These are phyloP conservation scores for Daldinia concentrica DNA, from an alignment of 495 filamentous ascomycete genomes.

Conservation along the genomic window DNA sequence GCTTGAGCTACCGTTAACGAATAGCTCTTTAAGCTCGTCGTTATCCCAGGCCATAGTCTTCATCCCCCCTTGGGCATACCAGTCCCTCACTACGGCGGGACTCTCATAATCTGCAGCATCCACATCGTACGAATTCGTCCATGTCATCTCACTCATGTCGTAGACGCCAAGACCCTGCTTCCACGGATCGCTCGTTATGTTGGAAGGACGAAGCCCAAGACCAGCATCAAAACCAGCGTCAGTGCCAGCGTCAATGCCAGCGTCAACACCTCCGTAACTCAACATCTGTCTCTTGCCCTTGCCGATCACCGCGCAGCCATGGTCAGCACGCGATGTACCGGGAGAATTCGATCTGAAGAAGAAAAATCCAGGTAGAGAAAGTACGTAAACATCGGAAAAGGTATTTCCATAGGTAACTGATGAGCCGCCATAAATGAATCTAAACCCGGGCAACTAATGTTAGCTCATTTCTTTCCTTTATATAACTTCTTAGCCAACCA, in stretches of 20 bases:
- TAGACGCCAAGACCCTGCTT: slow-evolving; percentile 53
- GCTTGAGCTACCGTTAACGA: slow-evolving; percentile 28
- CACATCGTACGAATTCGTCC: slow-evolving; percentile 51
- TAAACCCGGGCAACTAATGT: slow-evolving; percentile 24
- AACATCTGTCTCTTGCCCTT: slow-evolving; percentile 55
- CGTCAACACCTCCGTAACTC: slow-evolving; percentile 48
- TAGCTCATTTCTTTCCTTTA: background rate
- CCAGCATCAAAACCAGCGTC: slow-evolving; percentile 46
- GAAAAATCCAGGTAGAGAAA: slow-evolving; percentile 58
- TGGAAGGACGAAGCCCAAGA: slow-evolving; percentile 23
- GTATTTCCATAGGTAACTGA: slow-evolving; percentile 17
- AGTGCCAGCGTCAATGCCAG: slow-evolving; percentile 40
- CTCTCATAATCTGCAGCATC: slow-evolving; percentile 49
- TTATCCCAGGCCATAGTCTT: slow-evolving; percentile 43
- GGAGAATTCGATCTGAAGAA: slow-evolving; percentile 48
- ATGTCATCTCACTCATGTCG: slow-evolving; percentile 53
- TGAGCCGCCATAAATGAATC: slow-evolving; percentile 50
- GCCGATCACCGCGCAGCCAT: slow-evolving; percentile 49
- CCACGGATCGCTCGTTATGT: slow-evolving; percentile 50
- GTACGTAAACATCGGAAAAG: slow-evolving; percentile 50
- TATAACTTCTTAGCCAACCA: background rate
- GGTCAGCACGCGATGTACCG: slow-evolving; percentile 41
- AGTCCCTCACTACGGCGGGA: slow-evolving; percentile 42
- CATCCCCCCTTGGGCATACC: slow-evolving; percentile 48
- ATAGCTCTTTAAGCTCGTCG: slow-evolving; percentile 36